These are phyloP conservation scores for Eucalyptus marginata DNA, from an alignment of 345 rosid genomes.

Conservation along the genomic window DNA sequence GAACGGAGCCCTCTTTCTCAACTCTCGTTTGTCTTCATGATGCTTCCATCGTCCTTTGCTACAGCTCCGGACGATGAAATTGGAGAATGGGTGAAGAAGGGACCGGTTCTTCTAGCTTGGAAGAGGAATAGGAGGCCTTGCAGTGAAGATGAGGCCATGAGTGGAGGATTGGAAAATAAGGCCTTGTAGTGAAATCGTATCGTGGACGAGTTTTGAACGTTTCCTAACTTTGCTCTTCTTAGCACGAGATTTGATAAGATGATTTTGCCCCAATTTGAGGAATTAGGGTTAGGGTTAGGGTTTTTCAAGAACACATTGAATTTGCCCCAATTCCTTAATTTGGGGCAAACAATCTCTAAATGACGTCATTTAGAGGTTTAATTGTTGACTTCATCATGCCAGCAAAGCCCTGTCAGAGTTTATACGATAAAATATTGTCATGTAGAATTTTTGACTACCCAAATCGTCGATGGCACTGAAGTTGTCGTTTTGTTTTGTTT, in stretches of 20 bases:
- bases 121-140: background rate
- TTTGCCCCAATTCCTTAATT: background rate
- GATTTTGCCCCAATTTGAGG: background rate
- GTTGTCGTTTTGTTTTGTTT: too few relatives aligned
- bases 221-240: background rate
- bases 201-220: background rate
- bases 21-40: background rate
- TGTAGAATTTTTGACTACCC: accelerated
- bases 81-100: background rate
- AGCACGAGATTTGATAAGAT: background rate
- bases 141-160: background rate
- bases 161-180: background rate
- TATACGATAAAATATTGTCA: too few relatives aligned
- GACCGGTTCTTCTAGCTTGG: background rate
- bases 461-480: background rate
- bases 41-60: background rate
- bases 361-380: background rate
- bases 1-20: background rate
- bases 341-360: background rate
- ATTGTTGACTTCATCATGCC: background rate
- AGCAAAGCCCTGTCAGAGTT: background rate
- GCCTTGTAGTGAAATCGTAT: background rate
- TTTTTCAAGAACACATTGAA: background rate
- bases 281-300: background rate
- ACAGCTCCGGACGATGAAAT: background rate